Evolutionary conservation across 2,329 filamentous ascomycete species (phyloP), one percentile per base, ranked within the genome.

Genomic region (Lasiodiplodia hormozganensis): DNA sequence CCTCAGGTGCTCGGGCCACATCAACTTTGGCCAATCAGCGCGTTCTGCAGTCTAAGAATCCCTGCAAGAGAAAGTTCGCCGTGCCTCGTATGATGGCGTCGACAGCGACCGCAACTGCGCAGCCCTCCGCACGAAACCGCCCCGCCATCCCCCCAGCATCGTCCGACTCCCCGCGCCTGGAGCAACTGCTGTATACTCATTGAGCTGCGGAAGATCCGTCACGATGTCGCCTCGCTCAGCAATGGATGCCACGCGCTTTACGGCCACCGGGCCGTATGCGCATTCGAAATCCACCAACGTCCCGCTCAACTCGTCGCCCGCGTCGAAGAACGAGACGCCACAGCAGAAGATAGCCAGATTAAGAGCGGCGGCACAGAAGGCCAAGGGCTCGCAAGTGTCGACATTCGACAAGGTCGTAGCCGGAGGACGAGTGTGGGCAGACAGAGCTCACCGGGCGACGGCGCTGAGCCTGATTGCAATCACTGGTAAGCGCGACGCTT

Each of bases 181-280:
- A 38, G 38, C 28, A 51, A 69, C 7, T 34, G 60, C n/a, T 18
- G 21, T 21, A 64, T 25, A 64, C 60, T n/a, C 47, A 52, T 64
- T 64, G 60, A 64, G 60, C 47, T 38, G 60, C 43, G 43, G 11
- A 52, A 31, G 25, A 64, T n/a, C 47, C 18, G 10, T 38, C 31
- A 53, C n/a, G 11, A 78, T 28, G 54, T 84, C 84, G 82, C 86
- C 90, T 70, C 90, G 91, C 77, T 92, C 88, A 81, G 89, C 92
- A 78, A 88, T 88, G 74, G 92, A 94, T 79, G 92, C 92, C 73
- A 96, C 92, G 75, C 90, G 92, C 77, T 96, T 92, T 80, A 92
- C 90, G 18, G 83, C 89, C 31, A 91, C 88, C 21, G 88, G 86
- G 70, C 89, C 89, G 43, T 91, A 93, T 81, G 92, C 91, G 74